Evolutionary conservation across 1,284 basidiomycete species (phyloP), one percentile per base, ranked within the genome.

Genomic region (Ustilago trichophora): DNA sequence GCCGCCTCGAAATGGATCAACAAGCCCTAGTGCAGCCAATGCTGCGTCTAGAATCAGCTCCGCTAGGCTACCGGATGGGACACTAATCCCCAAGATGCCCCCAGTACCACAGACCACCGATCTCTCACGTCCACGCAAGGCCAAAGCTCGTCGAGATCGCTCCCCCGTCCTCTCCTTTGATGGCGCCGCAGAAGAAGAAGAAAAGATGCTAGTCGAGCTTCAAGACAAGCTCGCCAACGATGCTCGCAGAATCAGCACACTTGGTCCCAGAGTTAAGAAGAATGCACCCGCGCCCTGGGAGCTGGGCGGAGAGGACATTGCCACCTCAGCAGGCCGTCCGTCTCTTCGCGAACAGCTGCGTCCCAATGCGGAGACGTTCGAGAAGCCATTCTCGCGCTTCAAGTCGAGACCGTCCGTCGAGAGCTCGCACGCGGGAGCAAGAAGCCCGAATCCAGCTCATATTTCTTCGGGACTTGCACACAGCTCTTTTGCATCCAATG

Each of bases 221-320:
- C 56, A 68, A 27, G 46, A 51, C 18, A 50, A 52, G 43, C 56
- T 65, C 18, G 42, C 57, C 12, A 40, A 56, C 34, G 68, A 63
- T 33, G 36, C 44, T 4, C 50, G 45, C 25, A 57, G 69, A 24
- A 45, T 73, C 40, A 70, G 65, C 45, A 63, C 71, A 1, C 63
- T 76, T 21, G 75, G 75, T 2, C 73, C 75, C 38, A 73, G 57
- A 44, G 53, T 77, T 32, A 77, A 77, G 60, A 75, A 73, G 68
- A 77, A 77, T 22, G 59, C 71, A 10, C 75, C 72, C 0, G 75
- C 75, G 6, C 75, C 75, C 4, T 77, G 75, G 75, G 75, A 77
- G 40, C 41, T 76, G 10, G 70, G 54, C 19, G 72, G 60, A 15
- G 64, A 71, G 8, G 73, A 69, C n/a, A 11, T 38, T n/a, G 27